Evolutionary conservation across 192 early-diverging fungal genomes (phyloP), one percentile per base, ranked within the genome.

Genomic region (Funneliformis geosporum): DNA sequence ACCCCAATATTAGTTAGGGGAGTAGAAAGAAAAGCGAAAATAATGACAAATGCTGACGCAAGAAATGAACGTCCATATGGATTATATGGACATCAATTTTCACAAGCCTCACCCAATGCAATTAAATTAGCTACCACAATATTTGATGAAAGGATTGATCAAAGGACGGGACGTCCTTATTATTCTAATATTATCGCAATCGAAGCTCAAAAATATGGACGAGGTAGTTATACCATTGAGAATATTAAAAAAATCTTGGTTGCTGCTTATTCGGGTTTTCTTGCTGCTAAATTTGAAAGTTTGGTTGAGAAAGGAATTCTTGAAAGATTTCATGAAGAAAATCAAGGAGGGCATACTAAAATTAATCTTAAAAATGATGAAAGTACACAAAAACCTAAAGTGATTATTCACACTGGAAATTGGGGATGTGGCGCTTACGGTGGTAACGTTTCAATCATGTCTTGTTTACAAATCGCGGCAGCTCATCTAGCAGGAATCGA

Each of bases 351-450:
- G n/a, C 59, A 42, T 64, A 43, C 75, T n/a, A 76, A 33, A 21
- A 61, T 40, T 38, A 61, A 14, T 25, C 6, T 38, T 8, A 25
- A 77, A 16, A 69, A 79, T 55, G 25, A 25, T 11, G 72, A 38
- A 27, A 40, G 16, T 39, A n/a, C 8, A 25, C 38, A 61, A 21
- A 77, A 12, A 42, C 76, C 76, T 12, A 77, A 8, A 42, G 59
- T 73, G 21, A 74, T 74, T 10, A 79, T 79, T 60, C 68, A 79
- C 12, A 79, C 78, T 23, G 78, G 78, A 42, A 79, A 79, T 79
- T 79, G 78, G 78, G 78, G 78, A n/a, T 79, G 78, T 70, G 78
- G 78, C 38, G 78, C 68, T 55, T 79, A 72, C 38, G 78, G 78
- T 60, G 78, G 78, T 76, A 73, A 70, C 73, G 39, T 79, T 28